Conservation (phyloP, 768 basidiomycete species). For the Cytidiella melzeri region DNA sequence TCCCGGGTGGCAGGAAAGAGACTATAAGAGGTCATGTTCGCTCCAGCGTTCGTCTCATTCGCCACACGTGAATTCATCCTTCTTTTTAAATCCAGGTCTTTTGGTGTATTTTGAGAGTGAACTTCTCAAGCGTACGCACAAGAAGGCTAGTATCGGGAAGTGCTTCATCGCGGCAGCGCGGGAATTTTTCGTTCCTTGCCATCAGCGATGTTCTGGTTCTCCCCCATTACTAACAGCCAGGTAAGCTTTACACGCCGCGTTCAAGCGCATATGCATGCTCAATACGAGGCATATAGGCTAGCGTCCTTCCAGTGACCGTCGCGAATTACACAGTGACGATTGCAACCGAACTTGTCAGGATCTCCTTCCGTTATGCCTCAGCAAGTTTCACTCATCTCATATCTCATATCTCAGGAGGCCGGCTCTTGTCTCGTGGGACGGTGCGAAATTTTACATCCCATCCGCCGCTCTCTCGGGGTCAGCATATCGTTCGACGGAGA, state of each 20-base stretch:
- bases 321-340: slow-evolving; percentile 97
- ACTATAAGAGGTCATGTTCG: too few relatives aligned
- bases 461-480: slow-evolving; percentile 28
- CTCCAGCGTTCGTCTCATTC: too few relatives aligned
- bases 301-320: slow-evolving; percentile 85
- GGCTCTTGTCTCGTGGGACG: slow-evolving; percentile 80
- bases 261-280: slow-evolving; percentile 8
- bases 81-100: slow-evolving; percentile 81
- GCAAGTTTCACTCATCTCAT: too few relatives aligned
- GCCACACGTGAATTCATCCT: slow-evolving; percentile 94
- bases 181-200: slow-evolving; percentile 85
- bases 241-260: slow-evolving; percentile 19
- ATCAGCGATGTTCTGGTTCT: slow-evolving; percentile 90
- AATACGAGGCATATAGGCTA: slow-evolving; percentile 51
- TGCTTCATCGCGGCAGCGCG: slow-evolving; percentile 88
- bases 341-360: slow-evolving; percentile 72
- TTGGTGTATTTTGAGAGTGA: too few relatives aligned
- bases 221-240: slow-evolving; percentile 82
- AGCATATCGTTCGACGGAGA: slow-evolving; percentile 24
- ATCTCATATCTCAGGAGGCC: too few relatives aligned
- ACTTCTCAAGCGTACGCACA: too few relatives aligned
- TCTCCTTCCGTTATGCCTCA: too few relatives aligned
- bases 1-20: too few relatives aligned
- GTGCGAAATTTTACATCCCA: slow-evolving; percentile 90
- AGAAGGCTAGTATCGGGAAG: slow-evolving; percentile 64